Conservation (phyloP, 163 green algal species). For the Chlamydomonas reinhardtii region DNA sequence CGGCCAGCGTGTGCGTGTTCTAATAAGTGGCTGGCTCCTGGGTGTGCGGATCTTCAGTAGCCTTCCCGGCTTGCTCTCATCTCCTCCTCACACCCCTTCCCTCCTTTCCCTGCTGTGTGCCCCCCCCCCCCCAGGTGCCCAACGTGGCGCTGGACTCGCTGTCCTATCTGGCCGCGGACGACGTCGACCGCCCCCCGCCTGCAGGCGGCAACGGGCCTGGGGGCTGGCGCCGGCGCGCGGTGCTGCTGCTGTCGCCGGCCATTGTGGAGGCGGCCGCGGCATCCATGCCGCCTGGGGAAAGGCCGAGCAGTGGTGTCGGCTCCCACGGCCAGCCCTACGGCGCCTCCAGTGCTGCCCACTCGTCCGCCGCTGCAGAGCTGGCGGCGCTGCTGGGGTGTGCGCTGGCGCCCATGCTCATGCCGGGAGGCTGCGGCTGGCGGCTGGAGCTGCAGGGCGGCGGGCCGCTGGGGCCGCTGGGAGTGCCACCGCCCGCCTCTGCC, state of each 20-base stretch:
- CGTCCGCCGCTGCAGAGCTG: constrained; percentile 7
- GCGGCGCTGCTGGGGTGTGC: constrained; percentile 42
- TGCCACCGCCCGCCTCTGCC: not conserved
- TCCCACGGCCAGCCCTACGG: too few species aligned
- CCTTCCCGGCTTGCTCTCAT: too few species aligned
- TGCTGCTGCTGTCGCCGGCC: constrained; percentile 38
- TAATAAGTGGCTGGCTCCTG: too few species aligned
- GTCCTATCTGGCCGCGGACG: not conserved
- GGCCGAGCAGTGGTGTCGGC: not conserved
- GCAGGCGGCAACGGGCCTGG: not conserved
- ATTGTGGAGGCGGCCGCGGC: constrained; percentile 7
- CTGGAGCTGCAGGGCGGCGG: constrained; percentile 15
- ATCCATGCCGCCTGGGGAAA: not conserved
- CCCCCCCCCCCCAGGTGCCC: constrained; percentile 19
- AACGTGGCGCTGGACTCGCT: constrained; percentile 7
- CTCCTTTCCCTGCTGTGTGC: too few species aligned
- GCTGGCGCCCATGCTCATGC: constrained; percentile 50
- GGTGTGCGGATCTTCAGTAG: too few species aligned
- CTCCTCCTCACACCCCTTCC: too few species aligned
- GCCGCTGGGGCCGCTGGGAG: not conserved
- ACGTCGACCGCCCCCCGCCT: constrained; percentile 15
- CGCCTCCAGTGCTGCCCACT: not conserved
- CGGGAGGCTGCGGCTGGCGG: constrained; percentile 20
- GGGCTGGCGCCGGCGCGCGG: constrained; percentile 25
- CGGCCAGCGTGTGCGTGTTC: too few species aligned